Evolutionary conservation across 2,329 filamentous ascomycete species (phyloP).

Genomic region (Ophioceras dolichostomum): DNA sequence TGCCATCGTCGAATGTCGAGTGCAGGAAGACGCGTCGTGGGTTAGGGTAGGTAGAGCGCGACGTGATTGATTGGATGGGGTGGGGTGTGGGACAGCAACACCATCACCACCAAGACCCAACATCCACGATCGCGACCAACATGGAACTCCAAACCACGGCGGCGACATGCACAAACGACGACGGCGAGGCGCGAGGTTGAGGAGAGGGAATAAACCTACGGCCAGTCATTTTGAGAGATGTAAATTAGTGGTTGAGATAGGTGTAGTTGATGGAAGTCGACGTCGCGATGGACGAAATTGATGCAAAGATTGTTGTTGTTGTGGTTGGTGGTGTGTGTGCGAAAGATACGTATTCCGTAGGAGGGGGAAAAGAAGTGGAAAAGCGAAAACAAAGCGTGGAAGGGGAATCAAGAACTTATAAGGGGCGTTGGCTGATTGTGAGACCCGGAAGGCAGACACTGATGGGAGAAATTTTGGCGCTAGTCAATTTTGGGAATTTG

Average conservation of each 20-base stretch:
- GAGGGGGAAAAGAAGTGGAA: constrained; percentile 2
- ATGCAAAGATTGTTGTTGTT: constrained; percentile 17
- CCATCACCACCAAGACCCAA: not conserved
- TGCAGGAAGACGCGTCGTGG: constrained; percentile 16
- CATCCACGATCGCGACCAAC: not conserved
- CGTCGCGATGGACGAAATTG: constrained; percentile 17
- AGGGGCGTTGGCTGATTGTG: constrained; percentile 3
- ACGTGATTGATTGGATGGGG: too few species aligned
- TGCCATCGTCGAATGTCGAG: too few species aligned
- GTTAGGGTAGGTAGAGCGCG: too few species aligned
- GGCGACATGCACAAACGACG: constrained; percentile 7
- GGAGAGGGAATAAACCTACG: constrained; percentile 37
- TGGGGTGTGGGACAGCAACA: constrained; percentile 13
- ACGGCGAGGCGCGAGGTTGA: not conserved
- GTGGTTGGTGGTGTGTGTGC: constrained; percentile 15
- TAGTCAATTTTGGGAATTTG: constrained; percentile 8
- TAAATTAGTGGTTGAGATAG: constrained; percentile 18
- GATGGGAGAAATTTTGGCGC: constrained; percentile 7
- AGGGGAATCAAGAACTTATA: constrained; percentile 5
- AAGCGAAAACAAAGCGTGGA: constrained; percentile 5
- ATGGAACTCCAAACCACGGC: too few species aligned
- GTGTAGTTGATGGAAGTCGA: constrained; percentile 17
- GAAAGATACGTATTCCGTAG: too few species aligned
- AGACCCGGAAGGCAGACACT: constrained; percentile 1
- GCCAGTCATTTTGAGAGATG: constrained; percentile 53